Evolutionary conservation across 140 eudicot genomes (phyloP).

Genomic region (Erigeron philadelphicus): DNA sequence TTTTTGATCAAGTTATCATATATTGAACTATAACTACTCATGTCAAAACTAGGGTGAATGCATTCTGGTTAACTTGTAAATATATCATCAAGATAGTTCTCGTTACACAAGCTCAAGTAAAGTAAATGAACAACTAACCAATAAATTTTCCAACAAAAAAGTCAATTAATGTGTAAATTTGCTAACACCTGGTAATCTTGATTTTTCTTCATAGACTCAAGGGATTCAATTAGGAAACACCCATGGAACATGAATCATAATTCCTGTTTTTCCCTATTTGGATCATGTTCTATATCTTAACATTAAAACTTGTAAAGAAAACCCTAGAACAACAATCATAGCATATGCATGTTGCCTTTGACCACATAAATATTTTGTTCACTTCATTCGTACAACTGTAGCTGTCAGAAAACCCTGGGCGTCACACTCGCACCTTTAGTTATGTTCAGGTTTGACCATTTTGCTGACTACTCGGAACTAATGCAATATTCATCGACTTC

Average conservation of each 20-base stretch:
- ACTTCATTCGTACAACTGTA: neutral
- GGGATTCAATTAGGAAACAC: conserved; percentile 1
- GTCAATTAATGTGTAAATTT: neutral
- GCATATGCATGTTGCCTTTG: conserved; percentile 8
- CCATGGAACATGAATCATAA: neutral
- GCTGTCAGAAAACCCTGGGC: neutral
- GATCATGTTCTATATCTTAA: neutral
- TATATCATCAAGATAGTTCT: neutral
- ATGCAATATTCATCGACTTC: neutral
- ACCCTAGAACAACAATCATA: neutral
- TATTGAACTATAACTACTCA: no score
- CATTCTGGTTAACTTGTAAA: no score
- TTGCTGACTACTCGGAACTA: neutral
- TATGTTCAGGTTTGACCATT: neutral
- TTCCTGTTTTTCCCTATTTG: neutral
- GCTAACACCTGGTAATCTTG: conserved; percentile 6
- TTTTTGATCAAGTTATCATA: neutral
- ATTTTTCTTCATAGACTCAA: conserved; percentile 15
- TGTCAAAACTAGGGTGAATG: no score
- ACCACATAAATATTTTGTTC: no score
- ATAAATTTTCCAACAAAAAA: neutral
- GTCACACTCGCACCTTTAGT: neutral
- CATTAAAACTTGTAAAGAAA: neutral
- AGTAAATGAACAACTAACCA: conserved; percentile 4
- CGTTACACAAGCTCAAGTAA: conserved; percentile 1